Evolutionary conservation across 2,329 filamentous ascomycete genomes (phyloP).

Genomic region (Bisporella sp.): DNA sequence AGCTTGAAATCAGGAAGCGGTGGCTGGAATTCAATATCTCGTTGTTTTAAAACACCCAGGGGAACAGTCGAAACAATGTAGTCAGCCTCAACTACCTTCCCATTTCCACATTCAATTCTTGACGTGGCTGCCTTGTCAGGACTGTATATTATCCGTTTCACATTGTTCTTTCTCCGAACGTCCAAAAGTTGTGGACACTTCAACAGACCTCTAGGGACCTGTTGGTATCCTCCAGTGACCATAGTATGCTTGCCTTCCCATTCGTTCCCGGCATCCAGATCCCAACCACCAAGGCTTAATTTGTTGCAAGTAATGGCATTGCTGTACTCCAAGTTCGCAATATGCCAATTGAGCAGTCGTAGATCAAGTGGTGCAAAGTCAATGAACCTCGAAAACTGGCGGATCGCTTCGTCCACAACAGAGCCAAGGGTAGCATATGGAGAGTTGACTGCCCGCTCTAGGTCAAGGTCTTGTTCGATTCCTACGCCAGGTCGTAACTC

Average conservation of each 20-base stretch:
- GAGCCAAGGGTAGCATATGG: slow-evolving; percentile 71
- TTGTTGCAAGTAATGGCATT: slow-evolving; percentile 85
- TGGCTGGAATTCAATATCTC: slow-evolving; percentile 77
- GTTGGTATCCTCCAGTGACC: slow-evolving; percentile 89
- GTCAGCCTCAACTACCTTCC: slow-evolving; percentile 73
- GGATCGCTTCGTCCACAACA: slow-evolving; percentile 87
- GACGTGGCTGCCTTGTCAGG: slow-evolving; percentile 39
- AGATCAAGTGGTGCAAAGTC: slow-evolving; percentile 82
- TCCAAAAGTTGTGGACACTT: slow-evolving; percentile 70
- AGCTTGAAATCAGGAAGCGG: slow-evolving; percentile 82
- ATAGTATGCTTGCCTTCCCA: slow-evolving; percentile 94
- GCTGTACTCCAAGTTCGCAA: slow-evolving; percentile 96
- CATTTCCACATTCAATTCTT: slow-evolving; percentile 69
- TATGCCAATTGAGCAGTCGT: slow-evolving; percentile 92
- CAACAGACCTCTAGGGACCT: slow-evolving; percentile 80
- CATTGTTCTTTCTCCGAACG: slow-evolving; percentile 65
- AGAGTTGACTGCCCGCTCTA: slow-evolving; percentile 55
- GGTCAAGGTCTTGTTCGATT: slow-evolving; percentile 60
- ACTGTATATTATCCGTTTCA: slow-evolving; percentile 65
- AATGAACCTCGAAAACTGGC: slow-evolving; percentile 77
- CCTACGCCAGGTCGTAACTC: slow-evolving; percentile 56
- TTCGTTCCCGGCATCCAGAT: slow-evolving; percentile 95
- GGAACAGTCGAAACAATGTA: slow-evolving; percentile 86
- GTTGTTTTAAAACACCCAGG: slow-evolving; percentile 84
- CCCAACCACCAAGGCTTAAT: slow-evolving; percentile 86